A percentile compares a stretch with the other conserved stretches of the same genome.
phyloP scores from a whole-genome alignment of 164 flowering plant species.

The Paratinospora sagittata region DNA sequence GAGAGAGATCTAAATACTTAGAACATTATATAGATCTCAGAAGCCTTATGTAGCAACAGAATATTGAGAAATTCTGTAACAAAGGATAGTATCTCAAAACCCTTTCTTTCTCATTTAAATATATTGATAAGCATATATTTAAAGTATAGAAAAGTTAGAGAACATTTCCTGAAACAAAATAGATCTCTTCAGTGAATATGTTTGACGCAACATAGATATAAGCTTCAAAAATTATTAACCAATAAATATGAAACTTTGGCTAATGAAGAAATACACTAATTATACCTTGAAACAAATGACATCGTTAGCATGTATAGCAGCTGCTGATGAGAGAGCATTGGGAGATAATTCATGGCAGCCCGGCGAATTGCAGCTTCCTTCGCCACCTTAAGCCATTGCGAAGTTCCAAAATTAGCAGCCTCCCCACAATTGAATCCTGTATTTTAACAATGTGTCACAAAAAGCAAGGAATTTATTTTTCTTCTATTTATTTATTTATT shows the following conservation, averaged over 20 bases:
- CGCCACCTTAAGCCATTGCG: slow-evolving; percentile 92
- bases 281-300: slow-evolving; percentile 91
- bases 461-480: no score
- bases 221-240: background rate
- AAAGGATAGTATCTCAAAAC: background rate
- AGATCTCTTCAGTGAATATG: background rate
- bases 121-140: background rate
- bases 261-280: slow-evolving; percentile 8
- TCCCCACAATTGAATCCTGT: slow-evolving; percentile 97
- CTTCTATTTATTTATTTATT: no score
- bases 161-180: background rate
- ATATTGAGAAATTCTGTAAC: no score
- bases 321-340: slow-evolving; percentile 99
- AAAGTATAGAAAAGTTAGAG: background rate
- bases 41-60: no score
- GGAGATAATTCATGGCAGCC: slow-evolving; percentile 94
- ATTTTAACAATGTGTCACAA: background rate
- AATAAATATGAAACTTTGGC: background rate
- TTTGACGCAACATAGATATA: background rate
- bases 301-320: slow-evolving; percentile 81
- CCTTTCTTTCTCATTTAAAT: background rate
- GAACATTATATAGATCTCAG: no score
- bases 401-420: slow-evolving; percentile 98
- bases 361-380: slow-evolving; percentile 98
- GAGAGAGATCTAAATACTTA: no score